Evolutionary conservation across 2,329 filamentous ascomycete genomes (phyloP), one percentile per base, ranked within the genome.

Genomic region (Ophiostoma quercus): DNA sequence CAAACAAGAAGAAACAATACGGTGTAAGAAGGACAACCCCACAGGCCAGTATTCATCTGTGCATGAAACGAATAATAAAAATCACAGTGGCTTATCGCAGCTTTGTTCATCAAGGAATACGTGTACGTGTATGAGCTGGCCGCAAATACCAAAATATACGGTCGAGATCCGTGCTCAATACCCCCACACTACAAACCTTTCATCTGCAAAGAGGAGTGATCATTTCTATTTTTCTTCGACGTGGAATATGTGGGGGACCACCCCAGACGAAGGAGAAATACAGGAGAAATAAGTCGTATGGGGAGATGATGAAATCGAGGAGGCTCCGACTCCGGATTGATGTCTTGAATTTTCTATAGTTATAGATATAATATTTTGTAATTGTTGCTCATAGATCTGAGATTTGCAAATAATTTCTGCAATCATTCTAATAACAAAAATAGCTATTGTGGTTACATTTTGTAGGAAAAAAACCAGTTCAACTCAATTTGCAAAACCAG

Each of bases 241-340:
- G 51, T 57, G 51, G n/a, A 57, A 57, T 57, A 22, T 57, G 51
- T 57, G 51, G 51, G 51, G 51, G 51, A 29, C 51, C 51, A 57
- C 51, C 51, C 51, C 51, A 14, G 51, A 57, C 25, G 51, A 25
- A 57, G 51, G 51, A 14, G 51, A 57, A 57, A 25, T 57, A 12
- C 43, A 47, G n/a, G 47, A 51, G 47, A 57, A 54, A 57, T 54
- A 25, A 25, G 8, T 25, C 22, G 11, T 57, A 25, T 3, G 51
- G 51, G 11, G 22, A 11, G n/a, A 57, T 25, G n/a, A 12, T 12
- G 11, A 57, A 57, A 25, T 57, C 51, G n/a, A 57, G 22, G n/a
- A 25, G n/a, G 51, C 7, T 25, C 51, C 51, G n/a, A 29, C 51
- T 57, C 51, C 51, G 9, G 51, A 57, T 25, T 25, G 9, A 1